Conservation (phyloP, 306 rosid genomes). For the Geum urbanum region DNA sequence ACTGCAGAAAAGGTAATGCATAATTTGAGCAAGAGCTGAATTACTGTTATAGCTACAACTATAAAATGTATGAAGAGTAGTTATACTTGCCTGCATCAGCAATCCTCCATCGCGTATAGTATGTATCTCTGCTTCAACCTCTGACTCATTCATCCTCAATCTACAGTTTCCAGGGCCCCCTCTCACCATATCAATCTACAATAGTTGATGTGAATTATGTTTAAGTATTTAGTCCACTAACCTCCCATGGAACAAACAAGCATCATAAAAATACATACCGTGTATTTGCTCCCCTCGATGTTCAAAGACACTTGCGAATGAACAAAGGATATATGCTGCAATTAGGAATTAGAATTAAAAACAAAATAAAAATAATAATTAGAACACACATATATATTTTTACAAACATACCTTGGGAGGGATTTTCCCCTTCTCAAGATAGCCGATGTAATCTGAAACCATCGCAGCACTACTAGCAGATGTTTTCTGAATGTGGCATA, state of each 20-base stretch:
- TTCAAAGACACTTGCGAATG: slow-evolving; percentile 92
- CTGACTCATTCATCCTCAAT: slow-evolving; percentile 72
- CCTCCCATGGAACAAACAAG: slow-evolving; percentile 7
- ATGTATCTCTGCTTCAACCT: slow-evolving; percentile 89
- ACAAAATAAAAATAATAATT: slow-evolving; percentile 14
- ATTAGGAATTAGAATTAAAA: slow-evolving; percentile 30
- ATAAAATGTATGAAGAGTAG: slow-evolving; percentile 20
- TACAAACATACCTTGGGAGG: slow-evolving; percentile 79
- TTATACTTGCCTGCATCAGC: slow-evolving; percentile 91
- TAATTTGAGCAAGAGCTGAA: too few species aligned
- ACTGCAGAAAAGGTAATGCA: not conserved
- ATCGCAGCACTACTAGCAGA: slow-evolving; percentile 89
- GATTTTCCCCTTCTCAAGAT: slow-evolving; percentile 97
- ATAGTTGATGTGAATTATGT: slow-evolving; percentile 22
- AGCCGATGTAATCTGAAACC: slow-evolving; percentile 96
- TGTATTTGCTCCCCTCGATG: slow-evolving; percentile 96
- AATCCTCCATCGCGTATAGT: slow-evolving; percentile 97
- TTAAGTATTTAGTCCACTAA: slow-evolving; percentile 24
- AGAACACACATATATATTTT: slow-evolving; percentile 18
- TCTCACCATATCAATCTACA: slow-evolving; percentile 83
- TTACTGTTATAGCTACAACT: too few species aligned
- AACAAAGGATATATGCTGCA: slow-evolving; percentile 91
- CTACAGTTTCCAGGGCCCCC: slow-evolving; percentile 91
- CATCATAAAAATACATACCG: slow-evolving; percentile 42
- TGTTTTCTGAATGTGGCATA: slow-evolving; percentile 66